Conservation (phyloP, 352 stramenopile genomes). For the Phytopythium delawarense region DNA sequence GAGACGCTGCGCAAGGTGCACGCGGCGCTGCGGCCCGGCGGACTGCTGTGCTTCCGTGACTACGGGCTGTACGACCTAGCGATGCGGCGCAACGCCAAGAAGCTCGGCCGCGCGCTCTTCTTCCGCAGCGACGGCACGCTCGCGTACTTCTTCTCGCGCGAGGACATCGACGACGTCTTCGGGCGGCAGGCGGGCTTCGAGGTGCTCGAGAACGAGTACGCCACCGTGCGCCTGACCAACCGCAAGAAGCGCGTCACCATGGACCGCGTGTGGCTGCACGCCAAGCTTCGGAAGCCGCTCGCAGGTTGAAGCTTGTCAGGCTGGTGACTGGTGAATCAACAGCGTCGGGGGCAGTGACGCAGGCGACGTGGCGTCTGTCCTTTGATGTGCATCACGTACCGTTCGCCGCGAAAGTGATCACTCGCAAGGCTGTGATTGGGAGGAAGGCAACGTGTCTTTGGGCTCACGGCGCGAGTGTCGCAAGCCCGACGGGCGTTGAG, state of each 20-base stretch:
- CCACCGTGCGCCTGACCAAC: conserved; percentile 70
- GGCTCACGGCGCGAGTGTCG: conserved; percentile 4
- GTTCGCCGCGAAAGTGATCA: neutral
- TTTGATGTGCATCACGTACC: neutral
- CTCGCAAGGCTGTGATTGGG: neutral
- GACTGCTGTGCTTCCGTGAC: conserved; percentile 82
- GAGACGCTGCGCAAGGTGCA: conserved; percentile 56
- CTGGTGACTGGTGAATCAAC: neutral
- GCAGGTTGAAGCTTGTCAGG: neutral
- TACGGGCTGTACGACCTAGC: conserved; percentile 86
- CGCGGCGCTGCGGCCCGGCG: conserved; percentile 45
- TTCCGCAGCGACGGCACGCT: conserved; percentile 78
- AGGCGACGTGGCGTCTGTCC: neutral
- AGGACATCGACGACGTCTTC: conserved; percentile 47
- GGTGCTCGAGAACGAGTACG: conserved; percentile 67
- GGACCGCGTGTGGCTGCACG: conserved; percentile 80
- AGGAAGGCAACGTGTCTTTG: conserved; percentile 3
- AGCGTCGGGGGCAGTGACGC: neutral
- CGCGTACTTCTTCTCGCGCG: conserved; percentile 73
- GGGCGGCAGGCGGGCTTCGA: conserved; percentile 34
- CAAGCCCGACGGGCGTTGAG: neutral
- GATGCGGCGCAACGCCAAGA: conserved; percentile 80
- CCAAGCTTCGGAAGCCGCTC: conserved; percentile 54
- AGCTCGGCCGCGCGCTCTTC: conserved; percentile 46
- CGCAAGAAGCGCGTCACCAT: conserved; percentile 66